Evolutionary conservation across 495 filamentous ascomycete genomes (phyloP).

Genomic region (Pseudotulostoma volvatum): DNA sequence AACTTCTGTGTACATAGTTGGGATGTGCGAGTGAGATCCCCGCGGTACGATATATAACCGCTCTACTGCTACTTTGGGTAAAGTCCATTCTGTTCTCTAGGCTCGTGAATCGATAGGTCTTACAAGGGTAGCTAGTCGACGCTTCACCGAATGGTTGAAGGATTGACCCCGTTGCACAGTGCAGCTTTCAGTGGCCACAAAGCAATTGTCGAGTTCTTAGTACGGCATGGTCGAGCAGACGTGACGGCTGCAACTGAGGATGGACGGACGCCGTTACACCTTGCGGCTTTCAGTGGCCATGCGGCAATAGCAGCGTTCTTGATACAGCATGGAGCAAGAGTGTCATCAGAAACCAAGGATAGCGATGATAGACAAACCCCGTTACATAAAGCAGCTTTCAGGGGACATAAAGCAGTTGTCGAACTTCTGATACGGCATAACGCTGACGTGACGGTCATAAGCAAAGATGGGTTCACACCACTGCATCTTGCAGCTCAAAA

Average conservation of each 20-base stretch:
- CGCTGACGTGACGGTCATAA: slow-evolving; percentile 13
- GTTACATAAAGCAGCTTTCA: slow-evolving; percentile 24
- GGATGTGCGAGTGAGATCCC: too few species aligned
- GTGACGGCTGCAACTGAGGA: slow-evolving; percentile 15
- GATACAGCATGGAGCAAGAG: neutral
- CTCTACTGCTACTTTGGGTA: too few species aligned
- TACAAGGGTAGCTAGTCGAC: too few species aligned
- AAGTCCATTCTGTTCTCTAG: too few species aligned
- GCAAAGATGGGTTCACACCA: neutral
- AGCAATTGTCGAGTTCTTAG: slow-evolving; percentile 6
- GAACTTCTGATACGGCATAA: slow-evolving; percentile 21
- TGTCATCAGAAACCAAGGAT: neutral
- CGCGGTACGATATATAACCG: too few species aligned
- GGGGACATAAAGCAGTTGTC: slow-evolving; percentile 21
- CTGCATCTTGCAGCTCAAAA: slow-evolving; percentile 1
- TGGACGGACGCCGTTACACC: slow-evolving; percentile 24
- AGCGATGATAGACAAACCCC: neutral
- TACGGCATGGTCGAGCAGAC: slow-evolving; percentile 24
- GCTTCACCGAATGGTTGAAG: too few species aligned
- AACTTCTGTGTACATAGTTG: too few species aligned
- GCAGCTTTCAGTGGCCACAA: neutral
- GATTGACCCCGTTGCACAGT: slow-evolving; percentile 11
- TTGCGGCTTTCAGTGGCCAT: slow-evolving; percentile 2
- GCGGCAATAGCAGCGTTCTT: neutral
- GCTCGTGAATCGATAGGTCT: too few species aligned